Evolutionary conservation across 208 protist species (phyloP).

Genomic region (Leishmania aethiopica): DNA sequence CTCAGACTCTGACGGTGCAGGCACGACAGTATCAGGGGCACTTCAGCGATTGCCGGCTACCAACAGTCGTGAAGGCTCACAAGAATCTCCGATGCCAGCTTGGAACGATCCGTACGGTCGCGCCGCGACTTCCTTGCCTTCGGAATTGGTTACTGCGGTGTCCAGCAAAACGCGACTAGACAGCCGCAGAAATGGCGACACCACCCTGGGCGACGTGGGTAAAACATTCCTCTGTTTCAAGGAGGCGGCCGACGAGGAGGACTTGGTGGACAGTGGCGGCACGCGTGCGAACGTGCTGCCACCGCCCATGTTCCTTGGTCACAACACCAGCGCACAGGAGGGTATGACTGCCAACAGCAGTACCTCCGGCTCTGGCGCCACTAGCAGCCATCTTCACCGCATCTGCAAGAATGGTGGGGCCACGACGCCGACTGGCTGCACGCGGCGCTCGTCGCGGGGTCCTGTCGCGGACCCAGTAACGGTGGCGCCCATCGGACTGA

Average conservation of each 20-base stretch:
- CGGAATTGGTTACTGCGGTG: background rate
- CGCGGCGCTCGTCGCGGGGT: slow-evolving; percentile 1
- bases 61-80: background rate
- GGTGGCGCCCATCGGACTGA: slow-evolving; percentile 13
- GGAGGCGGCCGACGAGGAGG: background rate
- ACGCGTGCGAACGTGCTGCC: slow-evolving; percentile 11
- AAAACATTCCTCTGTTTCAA: background rate
- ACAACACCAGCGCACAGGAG: background rate
- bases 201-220: background rate
- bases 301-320: slow-evolving; percentile 29
- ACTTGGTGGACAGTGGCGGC: background rate
- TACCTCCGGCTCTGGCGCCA: background rate
- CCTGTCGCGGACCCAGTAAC: slow-evolving; percentile 5
- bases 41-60: background rate
- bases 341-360: background rate
- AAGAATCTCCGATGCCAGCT: background rate
- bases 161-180: background rate
- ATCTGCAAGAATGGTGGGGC: background rate
- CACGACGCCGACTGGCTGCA: background rate
- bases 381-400: slow-evolving; percentile 1
- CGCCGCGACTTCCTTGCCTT: background rate
- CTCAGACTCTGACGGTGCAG: background rate
- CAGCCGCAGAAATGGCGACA: background rate
- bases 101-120: slow-evolving; percentile 2
- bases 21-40: background rate